Evolutionary conservation across 2,329 filamentous ascomycete species (phyloP).

Genomic region (Pseudocercospora musae): DNA sequence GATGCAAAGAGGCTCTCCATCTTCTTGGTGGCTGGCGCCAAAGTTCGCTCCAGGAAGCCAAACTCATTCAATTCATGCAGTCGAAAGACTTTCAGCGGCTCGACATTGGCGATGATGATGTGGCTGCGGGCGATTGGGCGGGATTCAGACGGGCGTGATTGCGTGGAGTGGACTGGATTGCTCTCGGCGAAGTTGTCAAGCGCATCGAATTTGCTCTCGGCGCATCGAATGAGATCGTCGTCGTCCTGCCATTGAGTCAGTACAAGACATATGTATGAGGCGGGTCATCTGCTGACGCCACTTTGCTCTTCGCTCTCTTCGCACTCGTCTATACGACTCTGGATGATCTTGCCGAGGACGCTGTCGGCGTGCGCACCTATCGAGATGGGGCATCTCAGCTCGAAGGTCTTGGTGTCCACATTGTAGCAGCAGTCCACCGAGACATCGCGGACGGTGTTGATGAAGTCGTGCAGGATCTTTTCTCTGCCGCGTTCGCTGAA

Average conservation of each 20-base stretch:
- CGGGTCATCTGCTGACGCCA: conserved; percentile 8
- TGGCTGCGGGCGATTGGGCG: conserved; percentile 10
- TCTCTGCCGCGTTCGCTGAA: conserved; percentile 24
- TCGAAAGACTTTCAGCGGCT: conserved; percentile 15
- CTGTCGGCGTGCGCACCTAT: conserved; percentile 18
- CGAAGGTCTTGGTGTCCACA: not conserved
- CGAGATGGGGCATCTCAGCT: conserved; percentile 18
- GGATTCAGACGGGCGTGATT: not conserved
- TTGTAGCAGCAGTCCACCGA: conserved; percentile 23
- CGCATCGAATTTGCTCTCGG: conserved; percentile 21
- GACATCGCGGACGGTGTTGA: conserved; percentile 19
- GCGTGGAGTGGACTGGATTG: conserved; percentile 8
- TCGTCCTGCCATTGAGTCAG: not conserved
- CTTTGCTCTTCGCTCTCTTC: conserved; percentile 16
- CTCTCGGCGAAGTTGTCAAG: conserved; percentile 13
- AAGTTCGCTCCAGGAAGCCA: conserved; percentile 21
- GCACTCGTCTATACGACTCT: conserved; percentile 20
- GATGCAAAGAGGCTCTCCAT: conserved; percentile 4
- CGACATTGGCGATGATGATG: conserved; percentile 15
- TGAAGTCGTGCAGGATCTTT: conserved; percentile 24
- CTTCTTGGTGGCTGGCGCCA: conserved; percentile 10
- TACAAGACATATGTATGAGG: not conserved
- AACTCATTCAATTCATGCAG: conserved; percentile 16
- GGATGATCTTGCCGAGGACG: conserved; percentile 15
- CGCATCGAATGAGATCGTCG: conserved; percentile 20